phyloP scores from a whole-genome alignment of 352 stramenopile genomes.

The Phytophthora colocasiae region DNA sequence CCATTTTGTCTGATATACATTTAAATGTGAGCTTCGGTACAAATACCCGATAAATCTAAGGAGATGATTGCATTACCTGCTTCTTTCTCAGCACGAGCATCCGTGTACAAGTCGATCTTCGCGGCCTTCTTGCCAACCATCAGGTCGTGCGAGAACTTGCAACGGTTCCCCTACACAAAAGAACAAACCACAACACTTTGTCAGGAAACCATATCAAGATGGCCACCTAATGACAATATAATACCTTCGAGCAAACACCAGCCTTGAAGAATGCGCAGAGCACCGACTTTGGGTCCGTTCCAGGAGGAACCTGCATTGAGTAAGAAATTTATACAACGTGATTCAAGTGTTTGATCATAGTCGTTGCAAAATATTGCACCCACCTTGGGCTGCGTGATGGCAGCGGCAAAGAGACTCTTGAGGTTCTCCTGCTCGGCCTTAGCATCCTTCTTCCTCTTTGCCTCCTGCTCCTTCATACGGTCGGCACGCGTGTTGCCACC shows the following conservation, averaged over 20 bases:
- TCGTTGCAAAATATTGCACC: not conserved
- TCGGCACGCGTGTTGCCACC: constrained; percentile 79
- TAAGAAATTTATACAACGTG: too few species aligned
- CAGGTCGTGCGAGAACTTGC: constrained; percentile 92
- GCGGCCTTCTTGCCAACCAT: constrained; percentile 87
- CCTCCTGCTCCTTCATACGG: constrained; percentile 77
- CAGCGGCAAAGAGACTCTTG: constrained; percentile 84
- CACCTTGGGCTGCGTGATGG: constrained; percentile 90
- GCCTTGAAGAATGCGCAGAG: constrained; percentile 92
- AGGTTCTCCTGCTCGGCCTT: constrained; percentile 89
- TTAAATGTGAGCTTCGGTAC: constrained; percentile 6
- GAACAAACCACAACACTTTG: not conserved
- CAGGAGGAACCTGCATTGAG: constrained; percentile 71
- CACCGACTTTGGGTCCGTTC: constrained; percentile 89
- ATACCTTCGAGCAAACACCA: constrained; percentile 86
- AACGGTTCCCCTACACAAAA: constrained; percentile 69
- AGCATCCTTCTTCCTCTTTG: constrained; percentile 80
- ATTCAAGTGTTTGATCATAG: not conserved
- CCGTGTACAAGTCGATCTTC: constrained; percentile 92
- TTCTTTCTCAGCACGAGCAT: constrained; percentile 77
- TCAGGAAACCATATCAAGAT: not conserved
- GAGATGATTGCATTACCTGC: constrained; percentile 23
- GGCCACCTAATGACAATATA: not conserved
- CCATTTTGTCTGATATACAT: constrained; percentile 68
- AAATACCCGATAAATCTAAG: not conserved